A percentile compares a stretch with the other conserved stretches of the same genome.
Evolutionary conservation across 2,329 filamentous ascomycete genomes (phyloP).

Genomic region (Tolypocladium pustulatum): DNA sequence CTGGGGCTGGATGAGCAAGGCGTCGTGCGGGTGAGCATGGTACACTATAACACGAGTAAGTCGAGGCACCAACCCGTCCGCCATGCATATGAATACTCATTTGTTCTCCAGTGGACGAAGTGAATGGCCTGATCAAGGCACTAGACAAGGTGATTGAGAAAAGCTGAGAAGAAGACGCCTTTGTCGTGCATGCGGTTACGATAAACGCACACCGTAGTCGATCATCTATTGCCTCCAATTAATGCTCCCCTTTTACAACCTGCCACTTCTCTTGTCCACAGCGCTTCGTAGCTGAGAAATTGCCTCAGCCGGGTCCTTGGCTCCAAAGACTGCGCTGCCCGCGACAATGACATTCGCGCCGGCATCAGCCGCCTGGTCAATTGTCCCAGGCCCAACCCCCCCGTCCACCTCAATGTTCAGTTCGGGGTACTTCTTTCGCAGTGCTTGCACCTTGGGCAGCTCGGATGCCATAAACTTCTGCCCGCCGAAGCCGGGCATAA

Average conservation of each 20-base stretch:
- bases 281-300: constrained; percentile 71
- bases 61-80: constrained; percentile 6
- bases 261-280: constrained; percentile 52
- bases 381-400: constrained; percentile 76
- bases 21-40: constrained; percentile 58
- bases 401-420: constrained; percentile 97
- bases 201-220: neutral
- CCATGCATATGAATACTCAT: neutral
- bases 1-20: constrained; percentile 47
- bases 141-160: constrained; percentile 31
- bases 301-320: constrained; percentile 76
- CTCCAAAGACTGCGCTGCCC: constrained; percentile 90
- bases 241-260: constrained; percentile 17
- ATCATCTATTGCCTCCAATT: neutral
- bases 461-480: constrained; percentile 98
- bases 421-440: constrained; percentile 77
- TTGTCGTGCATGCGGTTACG: neutral
- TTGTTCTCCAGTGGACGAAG: constrained; percentile 39
- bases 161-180: neutral
- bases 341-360: constrained; percentile 98
- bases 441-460: constrained; percentile 81
- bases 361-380: constrained; percentile 87
- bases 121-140: constrained; percentile 38
- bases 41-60: constrained; percentile 62
- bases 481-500: constrained; percentile 92